Evolutionary conservation across 305 asterid genomes (phyloP).

Genomic region (Fraxinus greggii): DNA sequence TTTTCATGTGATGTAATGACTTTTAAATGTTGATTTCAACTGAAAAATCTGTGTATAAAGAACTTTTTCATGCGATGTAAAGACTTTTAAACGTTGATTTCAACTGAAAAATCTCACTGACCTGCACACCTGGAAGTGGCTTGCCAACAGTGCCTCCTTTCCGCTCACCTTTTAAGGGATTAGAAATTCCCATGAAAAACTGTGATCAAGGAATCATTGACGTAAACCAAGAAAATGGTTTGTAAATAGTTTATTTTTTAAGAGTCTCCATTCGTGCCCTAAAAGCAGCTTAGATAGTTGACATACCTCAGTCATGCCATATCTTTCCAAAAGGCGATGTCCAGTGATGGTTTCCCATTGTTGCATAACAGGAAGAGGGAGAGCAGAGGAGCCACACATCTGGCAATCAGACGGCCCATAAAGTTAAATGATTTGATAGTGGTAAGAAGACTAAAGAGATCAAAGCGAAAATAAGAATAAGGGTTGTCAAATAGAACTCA

Average conservation of each 20-base stretch:
- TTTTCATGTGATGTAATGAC: not conserved
- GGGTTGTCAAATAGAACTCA: not conserved
- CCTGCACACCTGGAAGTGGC: constrained; percentile 93
- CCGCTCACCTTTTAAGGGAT: constrained; percentile 72
- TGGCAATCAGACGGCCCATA: constrained; percentile 29
- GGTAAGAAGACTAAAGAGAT: constrained; percentile 1
- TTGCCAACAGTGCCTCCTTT: constrained; percentile 96
- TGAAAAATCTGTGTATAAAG: not conserved
- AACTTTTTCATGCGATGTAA: not conserved
- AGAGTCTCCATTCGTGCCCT: constrained; percentile 12
- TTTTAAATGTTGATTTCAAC: constrained; percentile 2
- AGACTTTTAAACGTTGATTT: constrained; percentile 1
- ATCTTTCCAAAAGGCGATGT: constrained; percentile 80
- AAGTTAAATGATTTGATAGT: constrained; percentile 14
- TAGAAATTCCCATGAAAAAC: constrained; percentile 95
- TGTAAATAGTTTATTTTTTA: not conserved
- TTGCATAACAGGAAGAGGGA: constrained; percentile 95
- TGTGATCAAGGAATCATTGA: constrained; percentile 26
- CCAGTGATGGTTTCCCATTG: constrained; percentile 93
- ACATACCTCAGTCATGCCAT: constrained; percentile 94
- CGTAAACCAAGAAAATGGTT: constrained; percentile 3
- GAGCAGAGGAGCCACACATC: constrained; percentile 99
- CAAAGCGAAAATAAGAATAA: not conserved
- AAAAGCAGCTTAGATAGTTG: not conserved
- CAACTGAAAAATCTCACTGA: constrained; percentile 45